phyloP scores from a whole-genome alignment of 2,329 filamentous ascomycete species.

The Alternaria novae-zelandiae region DNA sequence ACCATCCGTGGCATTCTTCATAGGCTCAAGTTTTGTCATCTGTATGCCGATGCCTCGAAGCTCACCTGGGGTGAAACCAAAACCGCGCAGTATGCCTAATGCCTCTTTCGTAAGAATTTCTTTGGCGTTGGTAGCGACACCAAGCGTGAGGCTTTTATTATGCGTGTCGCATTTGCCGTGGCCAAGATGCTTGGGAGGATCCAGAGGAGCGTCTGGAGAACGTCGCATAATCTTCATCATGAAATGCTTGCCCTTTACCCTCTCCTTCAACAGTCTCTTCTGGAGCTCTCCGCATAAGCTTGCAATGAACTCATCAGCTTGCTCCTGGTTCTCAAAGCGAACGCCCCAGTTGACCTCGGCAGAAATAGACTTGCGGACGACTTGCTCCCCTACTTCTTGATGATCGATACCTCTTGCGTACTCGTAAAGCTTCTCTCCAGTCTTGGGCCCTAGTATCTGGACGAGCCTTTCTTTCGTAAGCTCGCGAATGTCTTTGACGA shows the following conservation, averaged over 20 bases:
- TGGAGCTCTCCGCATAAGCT: constrained; percentile 87
- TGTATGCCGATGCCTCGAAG: constrained; percentile 91
- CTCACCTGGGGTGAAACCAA: constrained; percentile 86
- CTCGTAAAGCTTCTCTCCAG: constrained; percentile 86
- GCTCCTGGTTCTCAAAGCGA: constrained; percentile 87
- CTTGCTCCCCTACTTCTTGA: constrained; percentile 83
- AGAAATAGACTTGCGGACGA: constrained; percentile 89
- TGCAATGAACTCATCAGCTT: constrained; percentile 89
- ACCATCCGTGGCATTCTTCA: constrained; percentile 66
- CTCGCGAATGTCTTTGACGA: constrained; percentile 82
- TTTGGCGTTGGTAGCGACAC: constrained; percentile 79
- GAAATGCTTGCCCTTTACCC: constrained; percentile 84
- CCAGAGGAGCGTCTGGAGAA: constrained; percentile 82
- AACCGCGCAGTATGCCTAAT: constrained; percentile 80
- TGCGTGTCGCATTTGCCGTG: constrained; percentile 95
- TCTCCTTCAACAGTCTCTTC: constrained; percentile 78
- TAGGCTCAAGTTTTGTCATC: constrained; percentile 86
- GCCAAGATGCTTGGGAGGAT: constrained; percentile 90
- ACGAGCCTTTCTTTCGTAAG: constrained; percentile 77
- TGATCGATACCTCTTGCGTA: constrained; percentile 89
- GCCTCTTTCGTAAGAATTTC: constrained; percentile 80
- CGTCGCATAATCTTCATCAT: constrained; percentile 96
- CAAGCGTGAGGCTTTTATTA: constrained; percentile 84
- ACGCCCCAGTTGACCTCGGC: constrained; percentile 99
- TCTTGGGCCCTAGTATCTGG: constrained; percentile 83